Evolutionary conservation across 2,329 filamentous ascomycete species (phyloP), one percentile per base, ranked within the genome.

Genomic region (Fonsecaea erecta): DNA sequence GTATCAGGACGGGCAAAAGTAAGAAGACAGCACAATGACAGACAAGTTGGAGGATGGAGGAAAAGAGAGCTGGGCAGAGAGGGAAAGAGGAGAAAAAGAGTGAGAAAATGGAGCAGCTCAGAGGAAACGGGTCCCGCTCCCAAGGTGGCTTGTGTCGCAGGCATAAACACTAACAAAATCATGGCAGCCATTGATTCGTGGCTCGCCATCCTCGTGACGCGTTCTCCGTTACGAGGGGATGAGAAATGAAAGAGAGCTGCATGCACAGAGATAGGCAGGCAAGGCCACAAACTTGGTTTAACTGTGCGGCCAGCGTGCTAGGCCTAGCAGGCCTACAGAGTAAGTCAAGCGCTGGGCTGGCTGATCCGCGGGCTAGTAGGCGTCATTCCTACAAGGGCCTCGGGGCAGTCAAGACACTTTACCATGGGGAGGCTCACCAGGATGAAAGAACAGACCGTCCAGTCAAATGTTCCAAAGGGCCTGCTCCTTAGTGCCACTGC

Each of bases 141-240:
- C 28, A 26, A 11, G 56, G 57, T 60, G 59, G 59, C 59, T 53
- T 60, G 56, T 53, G 58, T 32, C 21, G 26, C 58, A 37, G 58
- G 58, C 43, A 51, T 37, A 28, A 48, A 32, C 46, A 52, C 55
- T 58, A 58, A 58, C 37, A 30, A 46, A 18, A 11, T 7, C 14
- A 58, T 14, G 37, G 55, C 37, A 46, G 55, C 26, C n/a, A 46
- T 12, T 60, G 57, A 60, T 60, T 60, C 57, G 57, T 46, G 57
- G 43, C 43, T 60, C 16, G 18, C 51, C 40, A 24, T 34, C 59
- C 59, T 61, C 59, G 59, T 61, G 59, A 61, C 59, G 59, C 48
- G 32, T 30, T 53, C 24, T 37, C 26, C 48, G 59, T 60, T 60
- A 52, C 57, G 57, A 60, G 57, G 51, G 34, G 18, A n/a, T n/a